A percentile compares a stretch with the other conserved stretches of the same genome.
Conservation (phyloP, 352 stramenopile genomes). For the Phytophthora cajani region DNA sequence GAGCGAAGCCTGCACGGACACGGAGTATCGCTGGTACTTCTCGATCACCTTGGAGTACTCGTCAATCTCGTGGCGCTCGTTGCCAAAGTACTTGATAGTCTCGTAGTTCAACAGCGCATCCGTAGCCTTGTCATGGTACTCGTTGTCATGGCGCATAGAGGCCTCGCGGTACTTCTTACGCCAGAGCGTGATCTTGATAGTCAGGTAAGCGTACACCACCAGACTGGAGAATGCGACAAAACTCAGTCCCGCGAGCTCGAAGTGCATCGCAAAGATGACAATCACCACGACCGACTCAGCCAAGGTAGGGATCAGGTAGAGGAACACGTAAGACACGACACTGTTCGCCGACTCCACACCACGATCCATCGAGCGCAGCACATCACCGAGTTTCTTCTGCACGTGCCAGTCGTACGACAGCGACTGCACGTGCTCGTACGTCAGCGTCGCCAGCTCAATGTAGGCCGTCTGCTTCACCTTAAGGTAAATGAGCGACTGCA, state of each 20-base stretch:
- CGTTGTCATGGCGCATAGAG: slow-evolving; percentile 96
- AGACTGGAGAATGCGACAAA: slow-evolving; percentile 96
- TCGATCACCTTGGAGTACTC: slow-evolving; percentile 92
- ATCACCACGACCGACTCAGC: slow-evolving; percentile 96
- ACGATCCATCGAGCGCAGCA: slow-evolving; percentile 94
- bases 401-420: slow-evolving; percentile 98
- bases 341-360: slow-evolving; percentile 93
- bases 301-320: slow-evolving; percentile 96
- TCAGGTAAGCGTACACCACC: slow-evolving; percentile 95
- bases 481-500: slow-evolving; percentile 95
- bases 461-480: slow-evolving; percentile 98
- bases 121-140: slow-evolving; percentile 97
- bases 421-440: slow-evolving; percentile 96
- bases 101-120: slow-evolving; percentile 98
- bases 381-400: slow-evolving; percentile 97
- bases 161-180: slow-evolving; percentile 97
- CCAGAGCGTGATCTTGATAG: slow-evolving; percentile 97
- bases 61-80: slow-evolving; percentile 93
- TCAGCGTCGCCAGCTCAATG: slow-evolving; percentile 96
- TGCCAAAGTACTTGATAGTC: slow-evolving; percentile 98
- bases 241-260: slow-evolving; percentile 91
- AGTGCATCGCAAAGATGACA: slow-evolving; percentile 93
- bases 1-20: slow-evolving; percentile 94
- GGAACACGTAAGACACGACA: slow-evolving; percentile 97
- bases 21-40: slow-evolving; percentile 93